Evolutionary conservation across 148 eudicot genomes (phyloP).

Genomic region (Limonium bicolor): DNA sequence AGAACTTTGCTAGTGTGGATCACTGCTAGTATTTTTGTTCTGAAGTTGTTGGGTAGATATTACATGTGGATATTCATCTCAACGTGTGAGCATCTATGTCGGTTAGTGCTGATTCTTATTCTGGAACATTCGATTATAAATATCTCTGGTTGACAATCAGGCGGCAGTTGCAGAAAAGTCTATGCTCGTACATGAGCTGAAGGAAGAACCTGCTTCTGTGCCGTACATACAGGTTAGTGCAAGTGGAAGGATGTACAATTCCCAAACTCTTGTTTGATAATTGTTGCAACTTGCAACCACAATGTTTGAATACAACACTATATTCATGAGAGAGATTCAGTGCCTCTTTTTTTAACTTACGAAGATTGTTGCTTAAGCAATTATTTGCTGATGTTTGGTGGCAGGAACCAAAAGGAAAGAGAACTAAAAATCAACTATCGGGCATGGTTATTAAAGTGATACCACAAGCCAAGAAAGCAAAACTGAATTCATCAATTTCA

Average conservation of each 20-base stretch:
- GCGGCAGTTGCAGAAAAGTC: conserved; percentile 49
- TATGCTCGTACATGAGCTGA: conserved; percentile 16
- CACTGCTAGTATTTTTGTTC: not conserved
- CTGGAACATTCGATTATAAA: not conserved
- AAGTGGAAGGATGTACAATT: not conserved
- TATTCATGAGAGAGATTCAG: too few relatives aligned
- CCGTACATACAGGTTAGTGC: conserved; percentile 28
- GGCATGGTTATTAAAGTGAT: conserved; percentile 56
- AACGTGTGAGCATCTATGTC: not conserved
- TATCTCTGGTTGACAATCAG: conserved; percentile 12
- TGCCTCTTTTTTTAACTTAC: too few relatives aligned
- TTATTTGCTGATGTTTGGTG: conserved; percentile 3
- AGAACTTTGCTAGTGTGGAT: not conserved
- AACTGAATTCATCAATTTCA: conserved; percentile 18
- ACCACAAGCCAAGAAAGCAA: conserved; percentile 73
- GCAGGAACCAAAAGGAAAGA: conserved; percentile 49
- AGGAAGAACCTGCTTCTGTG: conserved; percentile 19
- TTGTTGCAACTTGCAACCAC: not conserved
- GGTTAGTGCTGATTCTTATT: not conserved
- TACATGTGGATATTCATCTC: too few relatives aligned
- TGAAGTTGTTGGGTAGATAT: too few relatives aligned
- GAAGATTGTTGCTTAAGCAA: not conserved
- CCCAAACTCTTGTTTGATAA: not conserved
- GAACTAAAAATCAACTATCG: conserved; percentile 22
- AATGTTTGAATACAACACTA: too few relatives aligned